These are phyloP conservation scores for Globisporangium nagaii DNA, from an alignment of 352 stramenopile species.

Conservation along the genomic window DNA sequence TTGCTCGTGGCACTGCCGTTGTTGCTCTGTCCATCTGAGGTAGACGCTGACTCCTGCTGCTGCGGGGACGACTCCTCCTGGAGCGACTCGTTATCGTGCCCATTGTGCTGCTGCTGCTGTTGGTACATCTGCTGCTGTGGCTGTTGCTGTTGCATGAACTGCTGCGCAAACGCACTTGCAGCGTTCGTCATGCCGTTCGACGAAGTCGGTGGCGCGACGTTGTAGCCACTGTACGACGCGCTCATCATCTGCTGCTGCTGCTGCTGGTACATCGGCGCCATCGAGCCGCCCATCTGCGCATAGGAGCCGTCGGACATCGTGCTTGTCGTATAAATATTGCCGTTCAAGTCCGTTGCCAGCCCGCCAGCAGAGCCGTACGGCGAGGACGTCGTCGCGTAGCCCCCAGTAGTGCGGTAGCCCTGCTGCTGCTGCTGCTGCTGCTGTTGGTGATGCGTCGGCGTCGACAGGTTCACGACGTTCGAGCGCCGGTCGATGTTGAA, in stretches of 20 bases:
- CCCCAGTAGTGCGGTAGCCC: not conserved
- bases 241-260: conserved; percentile 21
- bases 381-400: not conserved
- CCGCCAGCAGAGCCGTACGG: conserved; percentile 7
- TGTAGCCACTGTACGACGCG: conserved; percentile 11
- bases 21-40: conserved; percentile 9
- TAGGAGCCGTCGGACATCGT: conserved; percentile 26
- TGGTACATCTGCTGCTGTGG: conserved; percentile 15
- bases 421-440: not conserved
- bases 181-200: conserved; percentile 14
- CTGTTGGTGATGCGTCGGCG: conserved; percentile 2
- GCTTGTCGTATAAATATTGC: conserved; percentile 36
- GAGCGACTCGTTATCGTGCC: too few species aligned
- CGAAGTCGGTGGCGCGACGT: conserved; percentile 3
- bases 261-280: conserved; percentile 32
- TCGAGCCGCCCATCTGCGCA: conserved; percentile 6
- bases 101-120: conserved; percentile 19
- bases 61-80: too few species aligned
- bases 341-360: conserved; percentile 29
- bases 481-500: conserved; percentile 37
- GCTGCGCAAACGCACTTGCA: conserved; percentile 34
- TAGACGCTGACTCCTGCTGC: conserved; percentile 12
- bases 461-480: conserved; percentile 35
- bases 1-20: too few species aligned
- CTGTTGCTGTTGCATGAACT: conserved; percentile 24